Base-by-base conservation (phyloP, 106 monocot species). In the Dioscorea zingiberensis region DNA sequence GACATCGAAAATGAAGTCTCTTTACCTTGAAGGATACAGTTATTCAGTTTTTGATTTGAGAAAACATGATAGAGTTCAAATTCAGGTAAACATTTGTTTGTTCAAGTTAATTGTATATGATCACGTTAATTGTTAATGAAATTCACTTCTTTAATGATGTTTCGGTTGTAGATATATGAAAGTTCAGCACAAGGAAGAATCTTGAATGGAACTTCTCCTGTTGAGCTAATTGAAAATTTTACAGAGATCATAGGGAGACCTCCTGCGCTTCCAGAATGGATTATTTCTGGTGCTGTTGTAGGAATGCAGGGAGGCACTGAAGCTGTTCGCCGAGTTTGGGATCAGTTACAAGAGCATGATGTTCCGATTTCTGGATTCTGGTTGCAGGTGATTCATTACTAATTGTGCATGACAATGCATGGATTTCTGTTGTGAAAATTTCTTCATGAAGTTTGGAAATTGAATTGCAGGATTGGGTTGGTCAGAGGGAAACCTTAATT, bases 281-380 rank as follows among this genome's bases (percentile, higher is more conserved):
- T 93, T 45, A 69, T 85, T 3, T 85, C 85, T 11, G 88, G 93
- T 30, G 93, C 93, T 28, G 60, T 93, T 48, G 79, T 93, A 13
- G 93, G 93, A 11, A 93, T 93, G 93, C 93, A 93, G 56, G 88
- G 93, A n/a, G 93, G 93, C 9, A 93, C 82, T 0, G 73, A 70
- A 69, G 66, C 77, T 21, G 93, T 93, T 59, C 77, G 82, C 38
- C 71, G 70, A 48, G 77, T 88, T 25, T 93, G 88, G 93, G 61
- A 83, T 24, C 79, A 83, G 71, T 57, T 93, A 13, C 63, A 83
- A 78, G 77, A 76, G 18, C 72, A 82, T 30, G 82, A 85, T 68
- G 82, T 93, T 59, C 85, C 93, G 8, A 54, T 93, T 65, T 85
- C 88, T 18, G 84, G 88, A 44, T 93, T 93, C 54, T 93, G 93